Percentiles rank a stretch among this genome's conserved stretches.
Conservation (phyloP, 164 flowering plant species). For the Vitis riparia region DNA sequence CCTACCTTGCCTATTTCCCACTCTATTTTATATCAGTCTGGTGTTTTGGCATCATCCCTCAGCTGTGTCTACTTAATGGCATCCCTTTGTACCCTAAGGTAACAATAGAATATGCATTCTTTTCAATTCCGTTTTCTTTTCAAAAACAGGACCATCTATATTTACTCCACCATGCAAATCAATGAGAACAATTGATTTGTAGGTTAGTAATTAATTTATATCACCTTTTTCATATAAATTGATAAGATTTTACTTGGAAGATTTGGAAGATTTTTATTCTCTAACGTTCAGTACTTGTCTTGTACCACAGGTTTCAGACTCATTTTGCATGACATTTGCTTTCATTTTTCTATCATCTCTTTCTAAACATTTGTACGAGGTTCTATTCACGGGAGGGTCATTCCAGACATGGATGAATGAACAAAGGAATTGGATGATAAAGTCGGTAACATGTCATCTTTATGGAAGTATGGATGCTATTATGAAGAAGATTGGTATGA, state of each 20-base stretch:
- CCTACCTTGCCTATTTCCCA: constrained; percentile 18
- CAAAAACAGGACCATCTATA: no score
- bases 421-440: constrained; percentile 44
- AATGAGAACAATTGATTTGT: no score
- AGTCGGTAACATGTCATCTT: constrained; percentile 26
- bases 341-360: constrained; percentile 29
- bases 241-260: no score
- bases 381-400: constrained; percentile 27
- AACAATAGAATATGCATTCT: background rate
- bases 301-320: constrained; percentile 23
- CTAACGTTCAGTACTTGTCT: no score
- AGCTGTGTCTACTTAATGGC: constrained; percentile 39
- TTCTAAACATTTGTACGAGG: constrained; percentile 28
- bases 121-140: no score
- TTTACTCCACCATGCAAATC: no score
- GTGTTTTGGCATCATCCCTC: constrained; percentile 41
- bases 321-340: constrained; percentile 23
- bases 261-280: no score
- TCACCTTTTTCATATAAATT: no score
- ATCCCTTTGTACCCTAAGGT: constrained; percentile 44
- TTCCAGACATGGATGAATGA: constrained; percentile 31
- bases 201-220: no score
- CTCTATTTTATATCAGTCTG: constrained; percentile 29
- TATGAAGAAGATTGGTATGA: constrained; percentile 29
- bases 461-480: constrained; percentile 39